A percentile compares a stretch with the other conserved stretches of the same genome.
Conservation (phyloP, 106 monocot genomes). For the Xerophyta viscosa region DNA sequence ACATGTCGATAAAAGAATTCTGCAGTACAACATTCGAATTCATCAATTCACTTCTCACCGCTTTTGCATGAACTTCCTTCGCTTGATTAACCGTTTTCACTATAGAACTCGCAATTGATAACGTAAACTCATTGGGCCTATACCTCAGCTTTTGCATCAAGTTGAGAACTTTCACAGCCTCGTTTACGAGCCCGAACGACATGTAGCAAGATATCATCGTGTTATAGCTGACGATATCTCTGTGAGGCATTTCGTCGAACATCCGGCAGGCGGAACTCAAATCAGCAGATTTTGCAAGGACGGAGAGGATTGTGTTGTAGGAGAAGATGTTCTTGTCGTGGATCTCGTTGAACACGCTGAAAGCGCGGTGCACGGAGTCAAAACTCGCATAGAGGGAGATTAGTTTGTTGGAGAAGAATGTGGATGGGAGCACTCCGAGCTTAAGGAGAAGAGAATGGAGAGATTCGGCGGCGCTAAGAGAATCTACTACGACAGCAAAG, state of each 20-base stretch:
- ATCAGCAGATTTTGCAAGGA: conserved; percentile 10
- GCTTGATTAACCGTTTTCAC: conserved; percentile 22
- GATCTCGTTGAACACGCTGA: conserved; percentile 21
- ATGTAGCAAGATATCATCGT: conserved; percentile 39
- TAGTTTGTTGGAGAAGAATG: conserved; percentile 42
- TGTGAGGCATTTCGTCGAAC: conserved; percentile 51
- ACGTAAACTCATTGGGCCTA: conserved; percentile 29
- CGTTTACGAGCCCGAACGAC: neutral
- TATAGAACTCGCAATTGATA: conserved; percentile 43
- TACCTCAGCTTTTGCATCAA: conserved; percentile 35
- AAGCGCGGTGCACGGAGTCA: conserved; percentile 6
- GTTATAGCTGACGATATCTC: conserved; percentile 57
- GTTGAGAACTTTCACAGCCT: conserved; percentile 15
- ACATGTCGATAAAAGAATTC: conserved; percentile 71
- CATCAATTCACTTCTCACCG: conserved; percentile 19
- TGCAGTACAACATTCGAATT: conserved; percentile 32
- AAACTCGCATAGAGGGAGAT: conserved; percentile 37
- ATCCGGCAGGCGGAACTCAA: conserved; percentile 22
- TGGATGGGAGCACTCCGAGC: conserved; percentile 30
- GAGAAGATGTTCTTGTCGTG: conserved; percentile 46
- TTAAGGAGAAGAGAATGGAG: conserved; percentile 36
- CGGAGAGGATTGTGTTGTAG: conserved; percentile 35
- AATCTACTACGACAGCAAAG: conserved; percentile 12
- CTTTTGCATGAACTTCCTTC: conserved; percentile 54
- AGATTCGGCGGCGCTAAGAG: conserved; percentile 14